Conservation (phyloP, 805 yeast species). For the Schwanniomyces occidentalis region DNA sequence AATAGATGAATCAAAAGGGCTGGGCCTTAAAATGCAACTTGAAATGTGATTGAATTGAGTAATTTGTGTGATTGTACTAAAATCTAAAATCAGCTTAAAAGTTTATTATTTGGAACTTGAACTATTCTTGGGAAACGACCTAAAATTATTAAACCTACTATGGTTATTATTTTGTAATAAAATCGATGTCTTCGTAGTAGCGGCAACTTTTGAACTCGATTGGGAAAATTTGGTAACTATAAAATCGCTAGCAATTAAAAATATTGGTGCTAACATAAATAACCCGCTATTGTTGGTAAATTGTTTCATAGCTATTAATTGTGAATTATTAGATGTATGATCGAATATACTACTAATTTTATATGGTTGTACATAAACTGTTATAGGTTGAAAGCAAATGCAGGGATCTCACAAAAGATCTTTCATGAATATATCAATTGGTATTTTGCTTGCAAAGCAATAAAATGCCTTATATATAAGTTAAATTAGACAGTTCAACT, state of each 20-base stretch:
- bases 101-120: no score
- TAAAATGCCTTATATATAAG: no score
- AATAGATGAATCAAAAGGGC: background rate
- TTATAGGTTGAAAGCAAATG: no score
- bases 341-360: no score
- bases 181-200: slow-evolving; percentile 1
- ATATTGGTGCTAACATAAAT: slow-evolving; percentile 29
- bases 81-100: no score
- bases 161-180: slow-evolving; percentile 1
- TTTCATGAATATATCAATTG: no score
- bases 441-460: no score
- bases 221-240: slow-evolving; percentile 21
- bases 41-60: background rate
- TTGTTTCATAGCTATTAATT: slow-evolving; percentile 15
- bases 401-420: no score
- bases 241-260: slow-evolving; percentile 30
- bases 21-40: background rate
- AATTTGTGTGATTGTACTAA: no score
- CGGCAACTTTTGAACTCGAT: slow-evolving; percentile 12
- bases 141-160: slow-evolving; percentile 2
- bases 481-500: no score
- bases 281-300: slow-evolving; percentile 22
- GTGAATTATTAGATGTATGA: no score
- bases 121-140: background rate
- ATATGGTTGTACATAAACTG: no score